Conservation (phyloP, 2,329 filamentous ascomycete genomes). For the Dryadomyces quercivorus region DNA sequence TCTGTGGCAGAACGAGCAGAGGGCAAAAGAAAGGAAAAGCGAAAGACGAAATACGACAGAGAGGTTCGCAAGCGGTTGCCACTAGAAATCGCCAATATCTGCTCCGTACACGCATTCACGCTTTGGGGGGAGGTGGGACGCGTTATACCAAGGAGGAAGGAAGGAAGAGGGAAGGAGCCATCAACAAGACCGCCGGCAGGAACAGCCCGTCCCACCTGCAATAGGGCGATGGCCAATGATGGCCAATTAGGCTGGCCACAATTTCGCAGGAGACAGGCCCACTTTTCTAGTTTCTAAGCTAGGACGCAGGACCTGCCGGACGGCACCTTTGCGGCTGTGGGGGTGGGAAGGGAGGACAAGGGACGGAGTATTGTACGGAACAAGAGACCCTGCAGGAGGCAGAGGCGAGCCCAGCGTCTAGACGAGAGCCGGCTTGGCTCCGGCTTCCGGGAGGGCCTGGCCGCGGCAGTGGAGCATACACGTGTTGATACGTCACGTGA, state of each 20-base stretch:
- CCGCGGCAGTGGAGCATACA: no score
- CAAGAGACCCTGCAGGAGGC: no score
- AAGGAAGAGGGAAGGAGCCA: slow-evolving; percentile 4
- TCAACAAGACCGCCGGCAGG: slow-evolving; percentile 2
- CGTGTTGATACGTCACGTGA: no score
- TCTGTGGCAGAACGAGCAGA: not conserved
- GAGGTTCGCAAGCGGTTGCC: not conserved
- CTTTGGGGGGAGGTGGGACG: slow-evolving; percentile 1
- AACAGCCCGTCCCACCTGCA: slow-evolving; percentile 4
- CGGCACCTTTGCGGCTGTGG: no score
- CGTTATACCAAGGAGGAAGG: slow-evolving; percentile 5
- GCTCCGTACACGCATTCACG: not conserved
- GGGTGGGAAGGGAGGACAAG: no score
- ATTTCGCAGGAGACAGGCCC: not conserved
- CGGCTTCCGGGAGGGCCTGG: no score
- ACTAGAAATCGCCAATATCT: not conserved
- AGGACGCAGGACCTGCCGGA: not conserved
- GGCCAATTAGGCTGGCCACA: not conserved
- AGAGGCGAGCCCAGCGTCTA: no score
- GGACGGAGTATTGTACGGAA: no score
- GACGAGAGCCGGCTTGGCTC: no score
- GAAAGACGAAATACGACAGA: not conserved
- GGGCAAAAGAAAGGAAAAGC: not conserved
- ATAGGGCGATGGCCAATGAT: not conserved
- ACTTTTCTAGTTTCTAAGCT: not conserved